Percentiles rank a stretch among this genome's conserved stretches.
Conservation (phyloP, 2,329 filamentous ascomycete species). For the Aspergillus eucalypticola region DNA sequence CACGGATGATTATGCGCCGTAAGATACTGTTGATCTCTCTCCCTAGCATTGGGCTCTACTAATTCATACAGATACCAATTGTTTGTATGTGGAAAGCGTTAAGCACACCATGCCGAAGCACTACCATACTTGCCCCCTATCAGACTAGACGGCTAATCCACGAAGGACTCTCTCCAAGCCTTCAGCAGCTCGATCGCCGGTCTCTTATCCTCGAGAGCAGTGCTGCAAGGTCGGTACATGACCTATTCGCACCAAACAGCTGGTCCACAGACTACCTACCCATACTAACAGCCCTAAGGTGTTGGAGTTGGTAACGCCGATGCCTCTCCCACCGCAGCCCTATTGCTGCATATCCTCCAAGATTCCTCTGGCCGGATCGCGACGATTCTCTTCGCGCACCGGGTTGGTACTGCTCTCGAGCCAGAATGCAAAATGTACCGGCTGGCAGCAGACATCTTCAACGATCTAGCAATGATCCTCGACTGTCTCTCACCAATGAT, state of each 20-base stretch:
- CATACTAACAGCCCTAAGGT: slow-evolving; percentile 42
- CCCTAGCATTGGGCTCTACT: slow-evolving; percentile 15
- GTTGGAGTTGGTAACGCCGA: slow-evolving; percentile 82
- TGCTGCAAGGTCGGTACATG: slow-evolving; percentile 64
- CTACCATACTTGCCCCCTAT: not conserved
- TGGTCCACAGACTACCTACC: not conserved
- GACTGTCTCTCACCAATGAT: slow-evolving; percentile 78
- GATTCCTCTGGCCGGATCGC: slow-evolving; percentile 78
- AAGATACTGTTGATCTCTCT: slow-evolving; percentile 11
- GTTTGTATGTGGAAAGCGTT: slow-evolving; percentile 52
- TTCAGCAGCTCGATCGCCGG: slow-evolving; percentile 46
- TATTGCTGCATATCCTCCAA: slow-evolving; percentile 80
- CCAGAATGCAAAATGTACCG: slow-evolving; percentile 90
- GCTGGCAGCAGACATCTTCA: slow-evolving; percentile 83
- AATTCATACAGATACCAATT: slow-evolving; percentile 61
- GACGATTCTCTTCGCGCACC: slow-evolving; percentile 83
- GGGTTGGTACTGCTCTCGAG: slow-evolving; percentile 77
- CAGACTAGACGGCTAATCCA: not conserved
- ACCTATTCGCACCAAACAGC: not conserved
- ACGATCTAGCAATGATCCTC: slow-evolving; percentile 82
- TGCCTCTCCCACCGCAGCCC: slow-evolving; percentile 75
- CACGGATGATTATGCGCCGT: slow-evolving; percentile 78
- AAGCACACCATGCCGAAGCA: not conserved
- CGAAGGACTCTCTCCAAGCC: slow-evolving; percentile 44
- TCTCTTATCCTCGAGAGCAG: slow-evolving; percentile 76